phyloP scores from a whole-genome alignment of 169 alveolate genomes.

The Eimeria necatrix region DNA sequence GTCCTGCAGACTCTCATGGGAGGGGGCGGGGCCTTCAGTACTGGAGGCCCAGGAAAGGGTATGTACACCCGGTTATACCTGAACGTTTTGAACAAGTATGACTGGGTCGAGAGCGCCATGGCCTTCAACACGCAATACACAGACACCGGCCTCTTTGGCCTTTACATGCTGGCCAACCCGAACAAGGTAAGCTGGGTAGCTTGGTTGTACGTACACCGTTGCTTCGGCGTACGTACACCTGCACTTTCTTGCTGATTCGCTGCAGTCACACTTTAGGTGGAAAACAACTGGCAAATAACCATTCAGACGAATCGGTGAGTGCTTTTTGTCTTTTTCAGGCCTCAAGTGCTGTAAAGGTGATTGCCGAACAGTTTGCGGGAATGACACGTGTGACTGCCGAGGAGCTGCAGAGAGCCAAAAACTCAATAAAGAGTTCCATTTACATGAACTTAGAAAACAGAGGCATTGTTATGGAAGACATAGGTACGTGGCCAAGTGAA shows the following conservation, averaged over 20 bases:
- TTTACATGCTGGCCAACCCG: conserved; percentile 85
- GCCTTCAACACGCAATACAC: conserved; percentile 94
- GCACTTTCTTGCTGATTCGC: not conserved
- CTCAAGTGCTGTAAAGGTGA: conserved; percentile 21
- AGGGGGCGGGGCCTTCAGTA: conserved; percentile 96
- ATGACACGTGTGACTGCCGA: conserved; percentile 46
- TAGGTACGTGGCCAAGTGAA: not conserved
- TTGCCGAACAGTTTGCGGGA: conserved; percentile 59
- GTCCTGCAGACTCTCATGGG: conserved; percentile 93
- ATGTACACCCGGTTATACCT: conserved; percentile 92
- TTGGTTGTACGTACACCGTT: not conserved
- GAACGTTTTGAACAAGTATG: conserved; percentile 90
- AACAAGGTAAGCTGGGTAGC: conserved; percentile 17
- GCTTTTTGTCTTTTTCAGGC: not conserved
- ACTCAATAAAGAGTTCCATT: conserved; percentile 71
- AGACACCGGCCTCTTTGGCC: conserved; percentile 93
- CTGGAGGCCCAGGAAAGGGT: conserved; percentile 97
- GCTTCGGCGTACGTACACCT: not conserved
- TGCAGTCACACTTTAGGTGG: too few relatives aligned
- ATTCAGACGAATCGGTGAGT: too few relatives aligned
- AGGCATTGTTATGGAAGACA: conserved; percentile 79
- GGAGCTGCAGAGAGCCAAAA: conserved; percentile 78
- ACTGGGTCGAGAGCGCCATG: conserved; percentile 93
- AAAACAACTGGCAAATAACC: too few relatives aligned
- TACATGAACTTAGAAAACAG: conserved; percentile 75